These are phyloP conservation scores for Citrus hindsii DNA, from an alignment of 345 rosid genomes.

Conservation along the genomic window DNA sequence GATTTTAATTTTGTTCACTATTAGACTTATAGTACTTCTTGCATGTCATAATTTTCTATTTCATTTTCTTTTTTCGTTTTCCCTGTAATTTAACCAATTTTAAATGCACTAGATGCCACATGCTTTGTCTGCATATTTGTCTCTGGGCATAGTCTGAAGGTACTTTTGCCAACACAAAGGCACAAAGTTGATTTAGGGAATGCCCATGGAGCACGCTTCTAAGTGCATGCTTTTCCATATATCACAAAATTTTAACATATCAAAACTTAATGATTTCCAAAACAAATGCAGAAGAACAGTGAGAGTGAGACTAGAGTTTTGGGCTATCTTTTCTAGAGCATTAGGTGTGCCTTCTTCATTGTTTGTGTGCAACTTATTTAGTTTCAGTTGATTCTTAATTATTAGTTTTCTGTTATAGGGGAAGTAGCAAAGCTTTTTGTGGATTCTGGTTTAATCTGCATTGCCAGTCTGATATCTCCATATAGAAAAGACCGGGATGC, in stretches of 20 bases:
- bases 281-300: background rate
- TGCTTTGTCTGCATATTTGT: background rate
- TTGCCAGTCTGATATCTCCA: slow-evolving; percentile 91
- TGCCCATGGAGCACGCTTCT: background rate
- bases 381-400: background rate
- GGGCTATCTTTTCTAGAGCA: background rate
- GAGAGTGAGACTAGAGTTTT: background rate
- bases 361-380: slow-evolving; percentile 2
- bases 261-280: background rate
- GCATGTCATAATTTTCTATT: background rate
- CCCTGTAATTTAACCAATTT: background rate
- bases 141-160: background rate
- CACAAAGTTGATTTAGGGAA: background rate
- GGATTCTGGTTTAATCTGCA: slow-evolving; percentile 87
- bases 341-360: background rate
- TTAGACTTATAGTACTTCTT: background rate
- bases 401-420: slow-evolving; percentile 36
- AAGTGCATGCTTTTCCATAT: background rate
- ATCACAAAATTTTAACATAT: background rate
- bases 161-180: background rate
- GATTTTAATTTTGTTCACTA: background rate
- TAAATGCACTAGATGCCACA: background rate
- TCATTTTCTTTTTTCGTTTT: background rate
- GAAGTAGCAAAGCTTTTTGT: slow-evolving; percentile 94
- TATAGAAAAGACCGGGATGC: slow-evolving; percentile 84